Evolutionary conservation across 208 protist species (phyloP).

Genomic region (Angomonas desouzai): DNA sequence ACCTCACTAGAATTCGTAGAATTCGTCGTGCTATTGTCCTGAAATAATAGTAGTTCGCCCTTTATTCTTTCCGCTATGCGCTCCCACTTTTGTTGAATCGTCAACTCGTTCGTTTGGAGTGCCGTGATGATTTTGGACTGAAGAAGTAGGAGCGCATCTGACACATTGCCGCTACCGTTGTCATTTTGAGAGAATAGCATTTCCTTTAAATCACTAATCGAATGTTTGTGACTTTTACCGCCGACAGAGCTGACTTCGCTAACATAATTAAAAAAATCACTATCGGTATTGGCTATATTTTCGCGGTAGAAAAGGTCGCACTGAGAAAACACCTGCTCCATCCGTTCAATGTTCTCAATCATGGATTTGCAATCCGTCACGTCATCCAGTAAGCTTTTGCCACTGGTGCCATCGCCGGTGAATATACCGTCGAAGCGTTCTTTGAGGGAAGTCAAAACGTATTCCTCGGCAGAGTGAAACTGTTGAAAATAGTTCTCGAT

Average conservation of each 20-base stretch:
- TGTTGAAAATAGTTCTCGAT: slow-evolving; percentile 6
- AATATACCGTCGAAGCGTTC: not conserved
- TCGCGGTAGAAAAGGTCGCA: not conserved
- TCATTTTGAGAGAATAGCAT: not conserved
- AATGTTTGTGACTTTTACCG: not conserved
- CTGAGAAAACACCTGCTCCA: not conserved
- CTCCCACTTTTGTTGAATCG: not conserved
- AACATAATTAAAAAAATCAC: not conserved
- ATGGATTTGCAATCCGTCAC: not conserved
- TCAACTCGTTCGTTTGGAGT: not conserved
- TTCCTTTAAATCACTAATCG: not conserved
- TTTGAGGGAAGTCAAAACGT: not conserved
- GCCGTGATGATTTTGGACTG: not conserved
- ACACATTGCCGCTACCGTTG: not conserved
- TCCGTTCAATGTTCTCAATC: not conserved
- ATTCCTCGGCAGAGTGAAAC: not conserved
- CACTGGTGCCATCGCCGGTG: not conserved
- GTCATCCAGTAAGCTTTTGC: not conserved
- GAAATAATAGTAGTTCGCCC: not conserved
- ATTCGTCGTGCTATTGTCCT: not conserved
- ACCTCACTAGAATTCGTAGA: not conserved
- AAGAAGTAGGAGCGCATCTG: not conserved
- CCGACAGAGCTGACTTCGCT: not conserved
- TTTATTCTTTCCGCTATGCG: not conserved
- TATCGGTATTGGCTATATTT: not conserved